Evolutionary conservation across 2,329 filamentous ascomycete genomes (phyloP), one percentile per base, ranked within the genome.

Genomic region (Rhytidhysteron rufulum): DNA sequence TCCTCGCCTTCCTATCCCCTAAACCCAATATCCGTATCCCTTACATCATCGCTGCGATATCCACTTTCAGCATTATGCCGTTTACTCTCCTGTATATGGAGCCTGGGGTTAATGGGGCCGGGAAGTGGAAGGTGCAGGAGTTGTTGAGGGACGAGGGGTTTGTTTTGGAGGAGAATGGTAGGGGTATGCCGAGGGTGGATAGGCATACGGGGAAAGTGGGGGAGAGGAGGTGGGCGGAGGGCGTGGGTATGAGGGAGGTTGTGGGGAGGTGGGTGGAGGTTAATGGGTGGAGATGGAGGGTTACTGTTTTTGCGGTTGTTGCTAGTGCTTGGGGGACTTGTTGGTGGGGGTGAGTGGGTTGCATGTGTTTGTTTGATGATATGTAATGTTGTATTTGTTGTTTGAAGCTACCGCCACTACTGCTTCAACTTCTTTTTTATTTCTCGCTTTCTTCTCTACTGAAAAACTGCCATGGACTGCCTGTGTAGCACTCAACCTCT

Each of bases 21-120:
- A 35, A 30, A 2, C 25, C 35, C 8, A 5, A 31, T 3, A 11
- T 17, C 8, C 37, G 42, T 15, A 35, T 44, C 17, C 32, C 57
- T 8, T 66, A 66, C 34, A 52, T 50, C 4, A 41, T 49, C 5
- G 44, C 56, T 1, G 47, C 50, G 10, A 46, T 63, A 20, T 51
- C 54, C 36, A 60, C 50, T 15, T 48, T 42, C 9, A 50, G 42
- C 41, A 63, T 68, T n/a, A 45, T 62, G 15, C 63, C 62, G 0
- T 62, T 65, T 20, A 68, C 63, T 1, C 57, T 64, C 34, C 48
- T 65, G 20, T 62, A 62, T 42, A 67, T 67, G 55, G 65, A 68
- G 46, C 63, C 63, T 4, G 56, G 54, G 2, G 56, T 67, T 31
- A 67, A 69, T 34, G 63, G 64, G 4, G 61, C 64, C 1, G 54